These are phyloP conservation scores for Schwanniomyces yamadae DNA, from an alignment of 805 yeast species.

Conservation along the genomic window DNA sequence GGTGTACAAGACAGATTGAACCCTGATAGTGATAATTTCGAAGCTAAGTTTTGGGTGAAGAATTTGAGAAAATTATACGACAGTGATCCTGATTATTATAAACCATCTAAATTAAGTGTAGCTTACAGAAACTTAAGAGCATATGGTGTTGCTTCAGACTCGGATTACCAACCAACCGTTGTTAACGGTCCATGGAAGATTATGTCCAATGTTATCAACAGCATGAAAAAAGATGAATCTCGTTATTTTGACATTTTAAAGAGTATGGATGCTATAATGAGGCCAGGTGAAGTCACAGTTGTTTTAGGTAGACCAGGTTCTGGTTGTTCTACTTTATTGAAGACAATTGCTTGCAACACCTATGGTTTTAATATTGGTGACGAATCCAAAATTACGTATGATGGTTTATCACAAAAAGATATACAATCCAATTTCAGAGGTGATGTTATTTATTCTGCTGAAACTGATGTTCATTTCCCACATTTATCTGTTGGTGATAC, in stretches of 20 bases:
- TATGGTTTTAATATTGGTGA: constrained; percentile 36
- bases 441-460: constrained; percentile 47
- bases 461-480: constrained; percentile 58
- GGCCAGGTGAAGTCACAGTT: constrained; percentile 40
- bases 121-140: constrained; percentile 60
- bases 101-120: constrained; percentile 58
- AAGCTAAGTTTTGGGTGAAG: constrained; percentile 65
- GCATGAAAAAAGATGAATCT: constrained; percentile 20
- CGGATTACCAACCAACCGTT: constrained; percentile 64
- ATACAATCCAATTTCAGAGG: constrained; percentile 32
- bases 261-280: constrained; percentile 35
- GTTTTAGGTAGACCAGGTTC: constrained; percentile 44
- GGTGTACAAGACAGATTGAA: constrained; percentile 45
- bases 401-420: constrained; percentile 32
- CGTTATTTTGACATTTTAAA: constrained; percentile 32
- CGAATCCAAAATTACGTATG: constrained; percentile 32
- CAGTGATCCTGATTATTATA: constrained; percentile 61
- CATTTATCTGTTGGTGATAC: constrained; percentile 56
- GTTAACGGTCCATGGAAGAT: constrained; percentile 38
- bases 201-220: constrained; percentile 15
- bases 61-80: constrained; percentile 54
- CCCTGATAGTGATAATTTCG: constrained; percentile 58
- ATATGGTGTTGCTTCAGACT: constrained; percentile 63
- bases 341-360: constrained; percentile 37
- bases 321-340: constrained; percentile 41